phyloP scores from a whole-genome alignment of 129 eudicot genomes.

The sunflower (Helianthus annuus) region HanXRQr2.0-SUNRISE NC_035445.2:56093069-56093568 shows the following conservation, averaged over 20 bases:
- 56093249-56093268: conserved; percentile 42
- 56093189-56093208: conserved; percentile 33
- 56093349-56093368: conserved; percentile 42
- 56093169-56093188: too few species aligned
- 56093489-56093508: conserved; percentile 33
- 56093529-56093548: conserved; percentile 45
- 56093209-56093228: conserved; percentile 61
- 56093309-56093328: conserved; percentile 37
- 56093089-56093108: too few species aligned
- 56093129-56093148: too few species aligned
- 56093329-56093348: conserved; percentile 56
- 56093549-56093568: conserved; percentile 54
- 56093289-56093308: conserved; percentile 40
- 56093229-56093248: conserved; percentile 38
- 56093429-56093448: conserved; percentile 58
- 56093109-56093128: too few species aligned
- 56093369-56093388: conserved; percentile 46
- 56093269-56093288: conserved; percentile 58
- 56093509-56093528: conserved; percentile 70
- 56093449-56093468: conserved; percentile 35
- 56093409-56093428: conserved; percentile 57
- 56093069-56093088: too few species aligned
- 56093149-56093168: too few species aligned
- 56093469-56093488: conserved; percentile 44
- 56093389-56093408: conserved; percentile 60